phyloP scores from a whole-genome alignment of 2,329 filamentous ascomycete genomes.

The Ceratocystiopsis sp. region DNA sequence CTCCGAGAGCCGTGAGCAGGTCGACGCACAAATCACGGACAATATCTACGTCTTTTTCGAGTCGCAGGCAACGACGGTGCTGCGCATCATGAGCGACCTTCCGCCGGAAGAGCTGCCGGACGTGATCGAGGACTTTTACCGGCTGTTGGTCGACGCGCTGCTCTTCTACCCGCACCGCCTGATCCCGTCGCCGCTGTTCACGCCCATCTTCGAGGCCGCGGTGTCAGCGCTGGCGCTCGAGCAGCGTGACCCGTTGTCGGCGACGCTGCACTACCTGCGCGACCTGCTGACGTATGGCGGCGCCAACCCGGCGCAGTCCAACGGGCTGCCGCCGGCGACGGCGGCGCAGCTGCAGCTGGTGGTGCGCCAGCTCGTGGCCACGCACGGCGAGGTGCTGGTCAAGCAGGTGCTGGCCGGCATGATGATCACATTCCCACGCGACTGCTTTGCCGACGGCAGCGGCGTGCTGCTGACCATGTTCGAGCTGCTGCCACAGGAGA shows the following conservation, averaged over 20 bases:
- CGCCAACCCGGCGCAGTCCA: conserved; percentile 50
- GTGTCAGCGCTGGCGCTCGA: conserved; percentile 75
- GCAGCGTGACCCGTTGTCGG: conserved; percentile 79
- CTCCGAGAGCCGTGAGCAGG: conserved; percentile 72
- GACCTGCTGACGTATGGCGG: conserved; percentile 82
- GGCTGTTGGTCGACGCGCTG: conserved; percentile 76
- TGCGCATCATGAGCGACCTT: conserved; percentile 75
- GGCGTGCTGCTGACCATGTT: conserved; percentile 84
- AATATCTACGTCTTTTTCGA: conserved; percentile 93
- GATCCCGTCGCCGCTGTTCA: conserved; percentile 61
- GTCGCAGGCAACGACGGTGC: conserved; percentile 75
- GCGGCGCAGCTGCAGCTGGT: conserved; percentile 53
- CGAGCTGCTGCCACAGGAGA: conserved; percentile 65
- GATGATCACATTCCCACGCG: conserved; percentile 97
- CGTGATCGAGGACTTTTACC: conserved; percentile 93
- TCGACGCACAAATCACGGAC: conserved; percentile 64
- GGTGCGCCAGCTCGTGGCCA: conserved; percentile 53
- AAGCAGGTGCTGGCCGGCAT: conserved; percentile 89
- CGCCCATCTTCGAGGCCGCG: conserved; percentile 72
- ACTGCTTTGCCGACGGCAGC: conserved; percentile 89
- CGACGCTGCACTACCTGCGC: conserved; percentile 81
- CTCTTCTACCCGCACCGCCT: conserved; percentile 82
- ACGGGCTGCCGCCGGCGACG: conserved; percentile 37
- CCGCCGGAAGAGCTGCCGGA: conserved; percentile 56
- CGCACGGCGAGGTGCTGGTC: conserved; percentile 60